Evolutionary conservation across 2,329 filamentous ascomycete genomes (phyloP), one percentile per base, ranked within the genome.

Genomic region (Calycina marina): DNA sequence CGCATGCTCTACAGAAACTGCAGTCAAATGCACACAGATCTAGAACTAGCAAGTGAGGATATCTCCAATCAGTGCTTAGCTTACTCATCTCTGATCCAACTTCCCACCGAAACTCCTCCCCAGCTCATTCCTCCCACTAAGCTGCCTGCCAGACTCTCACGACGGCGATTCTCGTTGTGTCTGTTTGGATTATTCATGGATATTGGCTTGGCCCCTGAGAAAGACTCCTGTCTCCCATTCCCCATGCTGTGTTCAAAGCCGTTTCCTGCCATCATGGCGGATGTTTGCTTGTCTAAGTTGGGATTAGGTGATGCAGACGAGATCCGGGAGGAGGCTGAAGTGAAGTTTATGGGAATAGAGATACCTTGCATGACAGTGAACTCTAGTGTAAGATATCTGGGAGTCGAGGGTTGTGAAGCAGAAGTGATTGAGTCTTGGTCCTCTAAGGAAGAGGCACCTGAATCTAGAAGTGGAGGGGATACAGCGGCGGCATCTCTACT

Each of bases 31-130:
- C 15, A 24, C 20, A 29, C 31, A 32, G 31, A 5, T 6, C 9
- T 27, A n/a, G n/a, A n/a, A n/a, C n/a, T n/a, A n/a, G n/a, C n/a
- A n/a, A n/a, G n/a, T 12, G 2, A 20, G 16, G 10, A 14, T 12
- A 20, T 24, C 18, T n/a, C 6, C 16, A 63, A 16, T 36, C 28
- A 28, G 18, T 31, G 28, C 35, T 24, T 34, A 32, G 77, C 88
- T 74, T 74, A 98, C 90, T 98, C 90, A 61, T 98, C 88, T 56
- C 83, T 72, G 57, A 98, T 90, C 66, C 92, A 96, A 52, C 88
- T 96, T 41, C 88, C 88, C 43, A 96, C 83, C 6, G 88, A 96
- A 39, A 93, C 74, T 43, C 86, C 88, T 52, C 88, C 88, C 86
- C 88, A 98, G 58, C 86, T 94, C 77, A 93, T 85, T 48, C 88